phyloP scores from a whole-genome alignment of 176 grass and related monocot species.

The Secale cereale region DNA sequence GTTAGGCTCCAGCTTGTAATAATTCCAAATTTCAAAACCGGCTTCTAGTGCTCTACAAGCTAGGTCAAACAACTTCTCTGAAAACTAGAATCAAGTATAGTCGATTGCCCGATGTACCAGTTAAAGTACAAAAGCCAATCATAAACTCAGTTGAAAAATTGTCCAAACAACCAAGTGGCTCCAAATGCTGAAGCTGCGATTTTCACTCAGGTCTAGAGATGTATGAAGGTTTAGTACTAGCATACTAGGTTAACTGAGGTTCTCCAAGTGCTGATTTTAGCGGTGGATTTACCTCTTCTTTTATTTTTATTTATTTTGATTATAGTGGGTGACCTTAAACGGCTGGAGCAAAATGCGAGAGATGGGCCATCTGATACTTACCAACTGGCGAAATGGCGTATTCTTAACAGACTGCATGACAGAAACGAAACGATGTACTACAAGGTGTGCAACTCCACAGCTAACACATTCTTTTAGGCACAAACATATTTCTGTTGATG shows the following conservation, averaged over 20 bases:
- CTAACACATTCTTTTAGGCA: neutral
- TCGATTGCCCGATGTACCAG: neutral
- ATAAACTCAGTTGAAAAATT: neutral
- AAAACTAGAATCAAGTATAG: neutral
- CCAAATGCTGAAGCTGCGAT: neutral
- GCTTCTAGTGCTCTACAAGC: neutral
- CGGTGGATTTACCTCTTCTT: neutral
- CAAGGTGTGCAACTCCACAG: conserved; percentile 55
- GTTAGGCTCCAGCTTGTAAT: neutral
- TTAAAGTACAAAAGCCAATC: neutral
- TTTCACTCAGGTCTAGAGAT: conserved; percentile 11
- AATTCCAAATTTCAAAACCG: neutral
- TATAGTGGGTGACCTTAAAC: conserved; percentile 83
- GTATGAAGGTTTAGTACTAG: neutral
- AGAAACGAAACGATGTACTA: conserved; percentile 99
- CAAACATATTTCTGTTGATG: conserved; percentile 11
- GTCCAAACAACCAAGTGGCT: neutral
- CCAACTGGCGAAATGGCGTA: conserved; percentile 93
- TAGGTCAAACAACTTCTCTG: neutral
- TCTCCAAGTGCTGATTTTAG: neutral
- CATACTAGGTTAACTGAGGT: neutral
- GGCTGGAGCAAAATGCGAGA: conserved; percentile 62
- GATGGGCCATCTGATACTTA: conserved; percentile 86
- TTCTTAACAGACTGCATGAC: conserved; percentile 94
- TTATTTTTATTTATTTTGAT: conserved; percentile 14